Percentiles rank a stretch among this genome's conserved stretches.
Evolutionary conservation across 345 rosid species (phyloP).

Genomic region (Schrenkiella parvula): DNA sequence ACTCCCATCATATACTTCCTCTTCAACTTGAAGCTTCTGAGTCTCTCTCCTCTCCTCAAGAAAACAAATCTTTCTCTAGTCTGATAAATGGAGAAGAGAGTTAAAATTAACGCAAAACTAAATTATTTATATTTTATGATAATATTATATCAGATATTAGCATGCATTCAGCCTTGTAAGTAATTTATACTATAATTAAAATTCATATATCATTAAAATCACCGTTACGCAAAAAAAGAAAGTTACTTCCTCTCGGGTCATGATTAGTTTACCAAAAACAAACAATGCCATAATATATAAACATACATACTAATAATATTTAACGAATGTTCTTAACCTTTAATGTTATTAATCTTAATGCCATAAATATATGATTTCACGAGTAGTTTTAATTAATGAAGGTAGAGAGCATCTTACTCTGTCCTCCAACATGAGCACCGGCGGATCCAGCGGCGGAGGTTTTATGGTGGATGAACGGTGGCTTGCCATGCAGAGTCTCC

Average conservation of each 20-base stretch:
- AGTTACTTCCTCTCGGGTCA: not conserved
- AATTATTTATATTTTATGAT: too few species aligned
- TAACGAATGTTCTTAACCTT: not conserved
- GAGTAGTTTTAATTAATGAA: not conserved
- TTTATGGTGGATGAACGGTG: constrained; percentile 37
- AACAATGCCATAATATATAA: too few species aligned
- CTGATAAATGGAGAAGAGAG: constrained; percentile 6
- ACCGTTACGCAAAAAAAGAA: not conserved
- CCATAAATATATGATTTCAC: not conserved
- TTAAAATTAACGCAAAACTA: too few species aligned
- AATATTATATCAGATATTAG: not conserved
- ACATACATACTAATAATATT: not conserved
- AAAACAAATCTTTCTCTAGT: not conserved
- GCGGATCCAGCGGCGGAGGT: constrained; percentile 22
- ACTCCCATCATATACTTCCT: constrained; percentile 5
- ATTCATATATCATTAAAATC: too few species aligned
- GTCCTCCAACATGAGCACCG: constrained; percentile 24
- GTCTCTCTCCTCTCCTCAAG: not conserved
- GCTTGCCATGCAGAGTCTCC: constrained; percentile 27
- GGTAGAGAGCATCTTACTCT: constrained; percentile 19
- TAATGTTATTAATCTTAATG: not conserved
- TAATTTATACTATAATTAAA: not conserved
- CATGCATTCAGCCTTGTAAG: not conserved
- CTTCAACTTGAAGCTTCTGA: not conserved
- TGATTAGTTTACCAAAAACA: not conserved